Evolutionary conservation across 1,284 basidiomycete genomes (phyloP).

Genomic region (Leccinum ambiguum): DNA sequence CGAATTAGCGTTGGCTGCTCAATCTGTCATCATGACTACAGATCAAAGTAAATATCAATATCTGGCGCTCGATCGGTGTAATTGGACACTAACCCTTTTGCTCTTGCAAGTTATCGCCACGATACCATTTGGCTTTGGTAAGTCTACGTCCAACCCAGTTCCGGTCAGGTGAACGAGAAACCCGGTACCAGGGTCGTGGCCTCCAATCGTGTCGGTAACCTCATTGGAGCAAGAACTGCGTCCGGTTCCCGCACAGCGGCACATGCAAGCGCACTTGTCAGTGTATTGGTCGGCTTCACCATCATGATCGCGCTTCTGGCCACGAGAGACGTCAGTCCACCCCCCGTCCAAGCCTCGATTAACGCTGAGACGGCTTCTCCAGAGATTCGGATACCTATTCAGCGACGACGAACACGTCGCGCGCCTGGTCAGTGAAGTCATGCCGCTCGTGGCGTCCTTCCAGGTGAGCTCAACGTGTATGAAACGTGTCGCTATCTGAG

Average conservation of each 20-base stretch:
- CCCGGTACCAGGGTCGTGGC: slow-evolving; percentile 53
- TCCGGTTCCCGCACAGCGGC: slow-evolving; percentile 57
- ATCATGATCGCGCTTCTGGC: slow-evolving; percentile 63
- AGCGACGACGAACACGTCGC: slow-evolving; percentile 65
- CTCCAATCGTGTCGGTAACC: slow-evolving; percentile 71
- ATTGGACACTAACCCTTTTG: slow-evolving; percentile 12
- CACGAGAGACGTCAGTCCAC: slow-evolving; percentile 49
- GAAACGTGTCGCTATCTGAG: not conserved
- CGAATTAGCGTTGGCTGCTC: slow-evolving; percentile 64
- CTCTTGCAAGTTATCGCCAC: slow-evolving; percentile 27
- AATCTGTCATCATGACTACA: slow-evolving; percentile 81
- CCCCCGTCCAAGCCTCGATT: slow-evolving; percentile 1
- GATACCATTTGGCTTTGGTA: slow-evolving; percentile 33
- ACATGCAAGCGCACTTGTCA: slow-evolving; percentile 62
- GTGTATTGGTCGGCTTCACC: slow-evolving; percentile 54
- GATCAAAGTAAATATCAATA: slow-evolving; percentile 60
- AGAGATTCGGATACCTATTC: slow-evolving; percentile 63
- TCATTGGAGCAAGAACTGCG: slow-evolving; percentile 61
- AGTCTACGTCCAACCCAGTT: not conserved
- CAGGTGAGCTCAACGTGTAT: slow-evolving; percentile 45
- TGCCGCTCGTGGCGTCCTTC: slow-evolving; percentile 80
- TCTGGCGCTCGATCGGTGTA: not conserved
- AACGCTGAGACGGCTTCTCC: slow-evolving; percentile 1
- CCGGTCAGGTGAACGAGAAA: not conserved
- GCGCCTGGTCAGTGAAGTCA: slow-evolving; percentile 62